A percentile compares a stretch with the other conserved stretches of the same genome.
Evolutionary conservation across 2,329 filamentous ascomycete genomes (phyloP).

Genomic region (Sporothrix globosa): DNA sequence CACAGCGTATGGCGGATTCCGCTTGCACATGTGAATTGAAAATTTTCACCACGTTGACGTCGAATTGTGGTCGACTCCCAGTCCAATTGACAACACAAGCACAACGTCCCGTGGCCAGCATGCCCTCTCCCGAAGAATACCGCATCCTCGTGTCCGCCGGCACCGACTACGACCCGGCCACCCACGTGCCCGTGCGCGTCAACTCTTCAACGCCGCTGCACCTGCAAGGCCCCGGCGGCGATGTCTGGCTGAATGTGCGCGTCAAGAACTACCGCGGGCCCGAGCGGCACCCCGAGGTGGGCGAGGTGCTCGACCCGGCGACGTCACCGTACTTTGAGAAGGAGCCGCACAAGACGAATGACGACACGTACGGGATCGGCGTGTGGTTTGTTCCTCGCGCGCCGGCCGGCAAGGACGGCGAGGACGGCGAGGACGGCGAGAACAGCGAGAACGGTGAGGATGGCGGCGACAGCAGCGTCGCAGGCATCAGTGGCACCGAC

Average conservation of each 20-base stretch:
- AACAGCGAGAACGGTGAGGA: constrained; percentile 31
- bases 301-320: constrained; percentile 47
- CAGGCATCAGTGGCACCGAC: constrained; percentile 64
- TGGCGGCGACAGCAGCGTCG: constrained; percentile 23
- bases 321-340: constrained; percentile 78
- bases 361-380: constrained; percentile 83
- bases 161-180: constrained; percentile 69
- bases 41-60: background rate
- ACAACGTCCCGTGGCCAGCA: background rate
- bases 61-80: too few species aligned
- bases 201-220: constrained; percentile 67
- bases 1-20: background rate
- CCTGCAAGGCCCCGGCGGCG: constrained; percentile 66
- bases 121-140: constrained; percentile 60
- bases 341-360: constrained; percentile 64
- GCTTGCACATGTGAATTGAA: background rate
- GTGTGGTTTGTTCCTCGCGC: constrained; percentile 70
- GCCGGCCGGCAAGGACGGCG: constrained; percentile 35
- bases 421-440: constrained; percentile 30
- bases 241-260: constrained; percentile 72
- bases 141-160: constrained; percentile 82
- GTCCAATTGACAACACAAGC: background rate
- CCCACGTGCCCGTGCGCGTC: constrained; percentile 74
- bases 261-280: constrained; percentile 66
- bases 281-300: background rate